Evolutionary conservation across 192 early-diverging fungal species (phyloP).

Genomic region (Funneliformis mosseae): DNA sequence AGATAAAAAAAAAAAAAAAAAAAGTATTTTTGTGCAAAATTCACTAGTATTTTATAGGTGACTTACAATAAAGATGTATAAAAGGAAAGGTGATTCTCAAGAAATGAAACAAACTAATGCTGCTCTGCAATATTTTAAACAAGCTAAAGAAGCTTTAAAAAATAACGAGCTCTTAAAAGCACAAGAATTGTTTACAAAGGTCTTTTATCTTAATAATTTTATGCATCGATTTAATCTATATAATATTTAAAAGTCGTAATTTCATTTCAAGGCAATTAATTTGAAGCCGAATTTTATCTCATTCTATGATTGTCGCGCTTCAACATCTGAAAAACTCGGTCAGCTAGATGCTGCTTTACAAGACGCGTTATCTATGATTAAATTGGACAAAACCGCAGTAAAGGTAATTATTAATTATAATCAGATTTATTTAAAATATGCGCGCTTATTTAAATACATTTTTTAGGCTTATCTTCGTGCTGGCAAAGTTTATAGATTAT

Average conservation of each 20-base stretch:
- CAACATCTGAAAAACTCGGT: conserved; percentile 26
- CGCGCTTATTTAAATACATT: not conserved
- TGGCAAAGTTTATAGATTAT: not conserved
- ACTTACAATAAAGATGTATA: not conserved
- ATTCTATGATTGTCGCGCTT: conserved; percentile 36
- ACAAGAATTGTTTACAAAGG: not conserved
- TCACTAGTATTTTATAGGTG: too few relatives aligned
- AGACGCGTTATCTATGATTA: conserved; percentile 32
- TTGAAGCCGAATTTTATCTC: conserved; percentile 14
- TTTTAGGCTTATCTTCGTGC: conserved; percentile 25
- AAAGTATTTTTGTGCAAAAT: too few relatives aligned
- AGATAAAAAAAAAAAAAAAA: too few relatives aligned
- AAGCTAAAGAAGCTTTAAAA: not conserved
- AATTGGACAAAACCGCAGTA: conserved; percentile 13
- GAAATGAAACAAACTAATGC: not conserved
- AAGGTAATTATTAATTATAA: conserved; percentile 11
- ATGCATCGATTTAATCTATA: not conserved
- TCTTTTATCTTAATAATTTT: not conserved
- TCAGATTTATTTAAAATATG: not conserved
- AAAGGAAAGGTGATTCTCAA: not conserved
- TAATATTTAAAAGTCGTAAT: not conserved
- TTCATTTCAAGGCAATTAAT: conserved; percentile 27
- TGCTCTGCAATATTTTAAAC: not conserved
- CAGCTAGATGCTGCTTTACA: conserved; percentile 11
- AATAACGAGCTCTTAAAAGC: not conserved